Evolutionary conservation across 1,139 yeast species (phyloP).

Genomic region (Yamadazyma sp.): DNA sequence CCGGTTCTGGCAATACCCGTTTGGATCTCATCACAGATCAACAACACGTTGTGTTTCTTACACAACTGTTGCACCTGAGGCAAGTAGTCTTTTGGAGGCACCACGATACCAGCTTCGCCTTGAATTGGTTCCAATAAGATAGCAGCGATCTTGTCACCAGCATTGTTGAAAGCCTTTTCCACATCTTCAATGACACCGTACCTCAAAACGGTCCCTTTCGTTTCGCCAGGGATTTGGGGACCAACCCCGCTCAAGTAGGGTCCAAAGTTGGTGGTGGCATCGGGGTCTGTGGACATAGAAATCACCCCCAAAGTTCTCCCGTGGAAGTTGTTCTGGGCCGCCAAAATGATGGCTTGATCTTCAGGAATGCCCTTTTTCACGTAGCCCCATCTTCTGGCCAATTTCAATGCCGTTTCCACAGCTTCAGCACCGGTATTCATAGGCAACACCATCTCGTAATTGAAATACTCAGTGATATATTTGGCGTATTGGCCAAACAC

Average conservation of each 20-base stretch:
- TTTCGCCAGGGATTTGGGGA: conserved; percentile 69
- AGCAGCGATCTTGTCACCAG: conserved; percentile 92
- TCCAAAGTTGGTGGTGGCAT: conserved; percentile 85
- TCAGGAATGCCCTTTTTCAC: conserved; percentile 79
- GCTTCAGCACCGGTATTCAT: conserved; percentile 99
- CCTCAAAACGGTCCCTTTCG: conserved; percentile 55
- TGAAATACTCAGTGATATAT: conserved; percentile 83
- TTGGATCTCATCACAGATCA: conserved; percentile 96
- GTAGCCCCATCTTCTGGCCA: conserved; percentile 98
- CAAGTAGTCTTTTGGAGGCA: conserved; percentile 84
- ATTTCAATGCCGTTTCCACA: conserved; percentile 89
- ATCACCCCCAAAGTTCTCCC: conserved; percentile 95
- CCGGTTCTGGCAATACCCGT: conserved; percentile 99
- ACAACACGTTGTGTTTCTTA: conserved; percentile 77
- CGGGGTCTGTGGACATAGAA: conserved; percentile 95
- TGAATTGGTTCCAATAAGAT: conserved; percentile 93
- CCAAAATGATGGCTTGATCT: conserved; percentile 81
- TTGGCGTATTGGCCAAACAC: conserved; percentile 86
- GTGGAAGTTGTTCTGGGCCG: conserved; percentile 89
- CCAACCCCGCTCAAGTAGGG: conserved; percentile 87
- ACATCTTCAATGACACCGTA: conserved; percentile 85
- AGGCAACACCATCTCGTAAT: conserved; percentile 91
- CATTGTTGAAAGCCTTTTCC: conserved; percentile 75
- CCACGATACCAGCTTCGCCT: conserved; percentile 98
- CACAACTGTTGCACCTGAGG: conserved; percentile 72